Conservation (phyloP, 495 filamentous ascomycete species). For the Xylaria palmicola region DNA sequence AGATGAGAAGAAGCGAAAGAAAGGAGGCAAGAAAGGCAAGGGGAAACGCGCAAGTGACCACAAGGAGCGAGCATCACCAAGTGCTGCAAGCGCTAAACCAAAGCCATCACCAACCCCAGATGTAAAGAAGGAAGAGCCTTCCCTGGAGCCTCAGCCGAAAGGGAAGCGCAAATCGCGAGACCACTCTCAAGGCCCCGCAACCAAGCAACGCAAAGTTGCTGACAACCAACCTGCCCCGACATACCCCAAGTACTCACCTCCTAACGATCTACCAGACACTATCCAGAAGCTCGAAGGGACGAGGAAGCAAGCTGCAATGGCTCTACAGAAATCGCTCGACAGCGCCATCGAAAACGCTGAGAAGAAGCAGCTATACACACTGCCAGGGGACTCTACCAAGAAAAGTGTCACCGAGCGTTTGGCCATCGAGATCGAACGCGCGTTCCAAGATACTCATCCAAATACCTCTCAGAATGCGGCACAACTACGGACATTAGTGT, state of each 20-base stretch:
- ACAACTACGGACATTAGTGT: constrained; percentile 58
- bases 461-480: constrained; percentile 39
- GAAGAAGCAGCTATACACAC: constrained; percentile 39
- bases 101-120: constrained; percentile 39
- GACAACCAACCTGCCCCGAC: constrained; percentile 37
- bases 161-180: constrained; percentile 36
- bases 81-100: constrained; percentile 27
- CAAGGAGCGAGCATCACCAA: constrained; percentile 44
- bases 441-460: constrained; percentile 47
- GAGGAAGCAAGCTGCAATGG: constrained; percentile 43
- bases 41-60: constrained; percentile 50
- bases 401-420: constrained; percentile 43
- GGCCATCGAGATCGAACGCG: constrained; percentile 70
- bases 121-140: constrained; percentile 37
- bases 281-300: constrained; percentile 41
- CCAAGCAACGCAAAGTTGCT: constrained; percentile 56
- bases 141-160: constrained; percentile 32
- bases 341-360: constrained; percentile 40
- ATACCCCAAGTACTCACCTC: constrained; percentile 35
- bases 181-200: constrained; percentile 36
- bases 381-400: constrained; percentile 36
- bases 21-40: constrained; percentile 49
- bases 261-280: constrained; percentile 37
- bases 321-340: constrained; percentile 43
- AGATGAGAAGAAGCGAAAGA: constrained; percentile 49